Evolutionary conservation across 2,329 filamentous ascomycete genomes (phyloP).

Genomic region (Nemania abortiva): DNA sequence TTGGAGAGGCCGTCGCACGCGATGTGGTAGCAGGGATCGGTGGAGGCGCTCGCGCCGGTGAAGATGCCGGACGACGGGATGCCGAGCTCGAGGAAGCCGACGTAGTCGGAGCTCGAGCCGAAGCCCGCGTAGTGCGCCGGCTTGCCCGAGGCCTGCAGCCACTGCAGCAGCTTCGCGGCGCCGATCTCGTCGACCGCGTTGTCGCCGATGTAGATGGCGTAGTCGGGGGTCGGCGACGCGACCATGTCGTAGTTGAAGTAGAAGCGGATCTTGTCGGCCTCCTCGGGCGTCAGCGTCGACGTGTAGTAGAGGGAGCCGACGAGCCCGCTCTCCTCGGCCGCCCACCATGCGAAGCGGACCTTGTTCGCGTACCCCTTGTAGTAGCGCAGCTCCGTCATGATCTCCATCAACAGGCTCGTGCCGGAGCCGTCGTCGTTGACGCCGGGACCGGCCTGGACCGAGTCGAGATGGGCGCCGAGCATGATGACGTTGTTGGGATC

Average conservation of each 20-base stretch:
- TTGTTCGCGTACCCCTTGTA: conserved; percentile 56
- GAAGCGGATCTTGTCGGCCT: conserved; percentile 69
- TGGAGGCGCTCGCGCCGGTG: conserved; percentile 54
- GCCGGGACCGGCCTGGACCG: conserved; percentile 56
- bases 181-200: conserved; percentile 55
- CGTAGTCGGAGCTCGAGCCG: conserved; percentile 56
- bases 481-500: conserved; percentile 58
- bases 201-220: conserved; percentile 54
- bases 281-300: conserved; percentile 51
- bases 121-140: conserved; percentile 53
- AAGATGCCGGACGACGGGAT: conserved; percentile 57
- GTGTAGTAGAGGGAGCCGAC: conserved; percentile 59
- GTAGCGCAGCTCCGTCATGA: conserved; percentile 54
- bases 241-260: conserved; percentile 82
- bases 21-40: conserved; percentile 57
- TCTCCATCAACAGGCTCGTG: conserved; percentile 55
- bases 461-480: conserved; percentile 58
- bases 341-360: conserved; percentile 60
- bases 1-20: conserved; percentile 57
- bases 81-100: conserved; percentile 56
- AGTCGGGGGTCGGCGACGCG: conserved; percentile 57
- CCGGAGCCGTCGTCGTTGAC: conserved; percentile 59
- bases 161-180: conserved; percentile 52
- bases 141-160: conserved; percentile 53
- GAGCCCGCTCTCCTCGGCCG: conserved; percentile 59